Evolutionary conservation across 768 basidiomycete species (phyloP).

Genomic region (Podaxis rugospora): DNA sequence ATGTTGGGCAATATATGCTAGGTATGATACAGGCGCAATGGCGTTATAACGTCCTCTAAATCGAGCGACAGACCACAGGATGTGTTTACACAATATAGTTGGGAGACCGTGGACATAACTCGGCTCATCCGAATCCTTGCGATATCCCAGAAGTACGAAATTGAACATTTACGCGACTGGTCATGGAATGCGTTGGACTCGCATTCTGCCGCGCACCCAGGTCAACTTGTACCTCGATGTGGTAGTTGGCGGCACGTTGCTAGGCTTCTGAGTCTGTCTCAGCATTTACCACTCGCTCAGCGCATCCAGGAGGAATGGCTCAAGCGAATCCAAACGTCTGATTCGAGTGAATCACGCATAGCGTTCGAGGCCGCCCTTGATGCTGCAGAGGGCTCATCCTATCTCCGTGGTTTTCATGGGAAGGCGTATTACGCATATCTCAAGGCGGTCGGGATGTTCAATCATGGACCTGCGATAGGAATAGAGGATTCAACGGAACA

Average conservation of each 20-base stretch:
- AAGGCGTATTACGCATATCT: neutral
- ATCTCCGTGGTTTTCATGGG: neutral
- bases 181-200: neutral
- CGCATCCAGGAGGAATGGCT: neutral
- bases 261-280: neutral
- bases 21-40: neutral
- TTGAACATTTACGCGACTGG: neutral
- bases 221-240: neutral
- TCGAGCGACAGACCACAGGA: neutral
- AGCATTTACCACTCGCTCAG: neutral
- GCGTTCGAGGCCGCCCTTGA: neutral
- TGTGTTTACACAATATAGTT: neutral
- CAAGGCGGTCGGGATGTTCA: neutral
- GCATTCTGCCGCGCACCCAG: neutral
- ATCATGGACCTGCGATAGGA: neutral
- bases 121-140: neutral
- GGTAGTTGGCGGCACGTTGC: neutral
- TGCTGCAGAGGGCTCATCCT: neutral
- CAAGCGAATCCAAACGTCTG: neutral
- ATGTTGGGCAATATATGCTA: constrained; percentile 1
- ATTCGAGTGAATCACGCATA: neutral
- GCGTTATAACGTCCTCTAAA: neutral
- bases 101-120: neutral
- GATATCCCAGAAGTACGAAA: neutral
- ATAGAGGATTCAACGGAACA: neutral